Percentiles rank a stretch among this genome's conserved stretches.
Evolutionary conservation across 2,329 filamentous ascomycete species (phyloP).

Genomic region (Tolypocladium endophyticum): DNA sequence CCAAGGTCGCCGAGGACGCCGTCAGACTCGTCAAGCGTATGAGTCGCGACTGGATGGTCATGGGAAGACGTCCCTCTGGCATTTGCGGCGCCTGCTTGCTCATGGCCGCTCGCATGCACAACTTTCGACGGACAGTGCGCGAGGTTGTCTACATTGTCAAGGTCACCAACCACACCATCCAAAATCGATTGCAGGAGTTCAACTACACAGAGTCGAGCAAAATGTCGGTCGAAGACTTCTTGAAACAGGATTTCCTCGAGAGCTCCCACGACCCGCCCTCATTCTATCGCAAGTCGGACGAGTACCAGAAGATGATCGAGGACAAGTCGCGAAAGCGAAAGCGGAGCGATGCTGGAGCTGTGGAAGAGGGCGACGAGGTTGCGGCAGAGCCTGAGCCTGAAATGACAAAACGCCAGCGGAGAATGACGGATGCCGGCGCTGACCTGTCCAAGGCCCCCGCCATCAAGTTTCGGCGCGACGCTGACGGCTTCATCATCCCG

Average conservation of each 20-base stretch:
- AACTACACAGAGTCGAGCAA: slow-evolving; percentile 74
- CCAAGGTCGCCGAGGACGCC: slow-evolving; percentile 80
- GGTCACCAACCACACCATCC: slow-evolving; percentile 86
- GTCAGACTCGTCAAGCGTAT: slow-evolving; percentile 82
- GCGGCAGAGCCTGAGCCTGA: neutral
- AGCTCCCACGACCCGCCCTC: slow-evolving; percentile 73
- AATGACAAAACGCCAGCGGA: slow-evolving; percentile 1
- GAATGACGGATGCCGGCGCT: slow-evolving; percentile 18
- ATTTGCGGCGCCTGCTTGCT: slow-evolving; percentile 91
- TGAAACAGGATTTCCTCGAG: slow-evolving; percentile 60
- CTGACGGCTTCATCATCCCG: slow-evolving; percentile 60
- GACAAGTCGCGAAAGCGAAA: slow-evolving; percentile 39
- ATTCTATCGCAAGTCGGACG: slow-evolving; percentile 57
- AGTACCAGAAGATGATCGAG: slow-evolving; percentile 43
- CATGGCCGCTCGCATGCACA: slow-evolving; percentile 95
- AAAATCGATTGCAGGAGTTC: slow-evolving; percentile 86
- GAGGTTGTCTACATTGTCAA: slow-evolving; percentile 99
- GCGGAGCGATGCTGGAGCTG: slow-evolving; percentile 16
- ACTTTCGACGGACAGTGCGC: slow-evolving; percentile 82
- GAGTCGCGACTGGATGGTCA: slow-evolving; percentile 95
- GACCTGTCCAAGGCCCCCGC: slow-evolving; percentile 23
- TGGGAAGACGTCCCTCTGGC: slow-evolving; percentile 84
- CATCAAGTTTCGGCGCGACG: slow-evolving; percentile 40
- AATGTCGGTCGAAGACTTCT: slow-evolving; percentile 80
- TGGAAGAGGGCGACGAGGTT: slow-evolving; percentile 8